These are phyloP conservation scores for Alnus glutinosa DNA, from an alignment of 306 rosid genomes.

Conservation along the genomic window DNA sequence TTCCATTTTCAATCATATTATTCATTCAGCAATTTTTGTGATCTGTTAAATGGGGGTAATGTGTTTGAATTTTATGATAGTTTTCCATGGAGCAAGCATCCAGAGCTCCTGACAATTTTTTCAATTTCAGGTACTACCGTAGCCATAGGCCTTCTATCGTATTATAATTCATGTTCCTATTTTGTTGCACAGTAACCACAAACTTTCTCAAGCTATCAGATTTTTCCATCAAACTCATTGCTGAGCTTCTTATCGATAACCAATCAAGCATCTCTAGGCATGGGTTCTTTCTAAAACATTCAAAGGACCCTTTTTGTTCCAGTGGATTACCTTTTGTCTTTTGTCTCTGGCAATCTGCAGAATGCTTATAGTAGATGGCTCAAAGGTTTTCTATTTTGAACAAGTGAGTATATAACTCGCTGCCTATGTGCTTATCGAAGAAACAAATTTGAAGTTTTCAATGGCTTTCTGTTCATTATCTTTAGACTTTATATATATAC, in stretches of 20 bases:
- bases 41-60: neutral
- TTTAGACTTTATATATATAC: neutral
- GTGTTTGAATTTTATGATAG: slow-evolving; percentile 21
- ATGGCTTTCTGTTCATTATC: neutral
- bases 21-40: neutral
- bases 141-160: neutral
- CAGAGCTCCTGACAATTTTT: slow-evolving; percentile 88
- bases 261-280: neutral
- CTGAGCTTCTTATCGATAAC: neutral
- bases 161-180: neutral
- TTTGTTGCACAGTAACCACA: neutral
- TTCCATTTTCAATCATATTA: neutral
- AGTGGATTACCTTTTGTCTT: neutral
- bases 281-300: neutral
- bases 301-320: neutral
- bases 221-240: neutral
- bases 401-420: slow-evolving; percentile 50
- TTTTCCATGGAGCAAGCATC: slow-evolving; percentile 90
- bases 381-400: slow-evolving; percentile 81
- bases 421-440: neutral
- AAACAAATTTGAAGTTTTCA: too few species aligned
- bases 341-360: slow-evolving; percentile 22
- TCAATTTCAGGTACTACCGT: slow-evolving; percentile 66
- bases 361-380: slow-evolving; percentile 75
- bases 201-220: neutral